Percentiles rank a stretch among this genome's conserved stretches.
These are phyloP conservation scores for Mycena galericulata DNA, from an alignment of 768 basidiomycete genomes.

Conservation along the genomic window DNA sequence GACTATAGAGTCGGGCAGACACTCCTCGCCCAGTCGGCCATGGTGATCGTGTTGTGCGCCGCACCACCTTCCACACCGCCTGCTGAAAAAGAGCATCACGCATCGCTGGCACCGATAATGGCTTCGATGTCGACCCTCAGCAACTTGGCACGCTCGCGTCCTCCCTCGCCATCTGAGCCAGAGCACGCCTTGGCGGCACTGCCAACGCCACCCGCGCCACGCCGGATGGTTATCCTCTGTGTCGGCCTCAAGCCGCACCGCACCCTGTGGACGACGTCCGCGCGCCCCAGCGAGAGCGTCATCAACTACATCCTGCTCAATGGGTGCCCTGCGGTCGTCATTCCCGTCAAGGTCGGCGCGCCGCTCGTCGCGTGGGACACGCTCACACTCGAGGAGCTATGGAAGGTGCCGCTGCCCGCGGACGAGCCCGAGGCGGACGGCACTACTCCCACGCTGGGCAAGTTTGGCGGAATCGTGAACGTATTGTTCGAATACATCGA, in stretches of 20 bases:
- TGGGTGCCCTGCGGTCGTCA: constrained; percentile 69
- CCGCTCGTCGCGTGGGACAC: constrained; percentile 76
- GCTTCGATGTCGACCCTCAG: constrained; percentile 55
- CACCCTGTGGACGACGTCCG: constrained; percentile 68
- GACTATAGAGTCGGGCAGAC: constrained; percentile 72
- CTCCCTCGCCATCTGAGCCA: constrained; percentile 55
- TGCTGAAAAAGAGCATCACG: constrained; percentile 29
- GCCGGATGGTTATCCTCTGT: constrained; percentile 67
- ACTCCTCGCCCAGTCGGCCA: constrained; percentile 66
- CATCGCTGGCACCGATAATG: constrained; percentile 45
- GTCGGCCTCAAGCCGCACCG: constrained; percentile 74
- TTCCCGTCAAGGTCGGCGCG: constrained; percentile 69
- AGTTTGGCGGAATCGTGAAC: constrained; percentile 65
- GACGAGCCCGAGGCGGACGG: constrained; percentile 49
- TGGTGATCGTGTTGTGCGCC: constrained; percentile 60
- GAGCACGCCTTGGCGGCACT: constrained; percentile 57
- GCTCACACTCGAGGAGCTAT: constrained; percentile 68
- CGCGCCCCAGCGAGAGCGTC: constrained; percentile 71
- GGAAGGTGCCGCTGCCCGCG: constrained; percentile 47
- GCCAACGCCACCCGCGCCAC: constrained; percentile 57
- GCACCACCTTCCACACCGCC: constrained; percentile 39
- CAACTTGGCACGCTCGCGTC: constrained; percentile 60
- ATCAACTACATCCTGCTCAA: constrained; percentile 72
- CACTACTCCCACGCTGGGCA: constrained; percentile 46
- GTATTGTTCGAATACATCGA: constrained; percentile 71